Conservation (phyloP, 345 rosid genomes). For the Rhizophora apiculata region DNA sequence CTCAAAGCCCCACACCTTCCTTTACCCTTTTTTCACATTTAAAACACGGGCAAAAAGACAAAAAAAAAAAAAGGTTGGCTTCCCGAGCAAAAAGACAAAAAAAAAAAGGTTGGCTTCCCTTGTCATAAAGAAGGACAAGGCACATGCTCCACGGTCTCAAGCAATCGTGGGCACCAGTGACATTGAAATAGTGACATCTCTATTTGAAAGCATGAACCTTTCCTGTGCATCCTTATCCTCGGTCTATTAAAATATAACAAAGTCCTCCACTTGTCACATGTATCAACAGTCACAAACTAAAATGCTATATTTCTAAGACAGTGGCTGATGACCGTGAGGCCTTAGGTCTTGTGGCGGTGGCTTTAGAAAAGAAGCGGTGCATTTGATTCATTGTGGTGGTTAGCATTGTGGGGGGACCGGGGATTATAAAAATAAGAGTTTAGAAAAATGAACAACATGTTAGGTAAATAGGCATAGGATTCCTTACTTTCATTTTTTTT, state of each 20-base stretch:
- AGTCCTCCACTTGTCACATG: background rate
- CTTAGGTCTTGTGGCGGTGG: slow-evolving; percentile 14
- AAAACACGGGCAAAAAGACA: background rate
- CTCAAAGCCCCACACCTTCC: too few relatives aligned
- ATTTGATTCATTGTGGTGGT: slow-evolving; percentile 6
- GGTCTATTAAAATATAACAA: slow-evolving; percentile 1
- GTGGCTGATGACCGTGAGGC: slow-evolving; percentile 7
- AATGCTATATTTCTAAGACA: background rate
- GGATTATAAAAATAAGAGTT: background rate
- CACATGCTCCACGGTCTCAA: background rate
- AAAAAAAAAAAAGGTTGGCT: background rate
- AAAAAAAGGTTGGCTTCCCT: background rate
- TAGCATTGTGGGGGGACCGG: background rate
- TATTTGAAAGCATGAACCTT: background rate
- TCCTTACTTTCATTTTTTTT: background rate
- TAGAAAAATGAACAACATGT: background rate
- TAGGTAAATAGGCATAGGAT: slow-evolving; percentile 18
- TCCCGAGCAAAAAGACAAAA: background rate
- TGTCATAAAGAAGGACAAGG: background rate
- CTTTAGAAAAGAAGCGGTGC: slow-evolving; percentile 9
- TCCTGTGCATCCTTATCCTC: slow-evolving; percentile 26
- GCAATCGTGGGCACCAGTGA: background rate
- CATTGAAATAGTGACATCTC: slow-evolving; percentile 4
- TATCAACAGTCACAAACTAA: background rate
- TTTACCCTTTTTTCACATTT: too few relatives aligned